Conservation (phyloP, 2,329 filamentous ascomycete species). For the Scleromitrula shiraiana region DNA sequence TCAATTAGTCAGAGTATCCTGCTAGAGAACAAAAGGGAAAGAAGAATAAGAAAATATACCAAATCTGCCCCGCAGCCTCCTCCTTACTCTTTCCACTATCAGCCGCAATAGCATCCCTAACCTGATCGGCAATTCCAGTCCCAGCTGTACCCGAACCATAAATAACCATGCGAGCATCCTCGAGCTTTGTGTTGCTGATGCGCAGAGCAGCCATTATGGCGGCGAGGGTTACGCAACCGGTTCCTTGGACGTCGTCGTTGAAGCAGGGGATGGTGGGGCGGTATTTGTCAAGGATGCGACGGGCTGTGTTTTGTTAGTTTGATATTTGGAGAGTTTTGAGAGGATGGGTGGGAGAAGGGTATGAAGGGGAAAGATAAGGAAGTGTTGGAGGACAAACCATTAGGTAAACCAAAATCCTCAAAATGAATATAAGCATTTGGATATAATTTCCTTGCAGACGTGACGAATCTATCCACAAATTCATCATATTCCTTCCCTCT, state of each 20-base stretch:
- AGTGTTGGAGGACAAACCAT: conserved; percentile 39
- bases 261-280: conserved; percentile 70
- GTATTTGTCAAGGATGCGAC: conserved; percentile 69
- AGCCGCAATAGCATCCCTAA: conserved; percentile 68
- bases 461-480: conserved; percentile 69
- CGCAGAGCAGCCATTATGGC: conserved; percentile 71
- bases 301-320: conserved; percentile 30
- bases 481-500: conserved; percentile 66
- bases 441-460: conserved; percentile 58
- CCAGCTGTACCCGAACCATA: conserved; percentile 79
- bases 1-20: not conserved
- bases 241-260: conserved; percentile 88
- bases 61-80: conserved; percentile 76
- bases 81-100: conserved; percentile 58
- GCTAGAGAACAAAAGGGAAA: not conserved
- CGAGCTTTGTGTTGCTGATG: conserved; percentile 56
- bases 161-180: conserved; percentile 62
- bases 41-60: conserved; percentile 40
- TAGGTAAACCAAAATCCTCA: conserved; percentile 75
- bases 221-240: conserved; percentile 78
- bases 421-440: conserved; percentile 82
- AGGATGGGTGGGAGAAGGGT: too few relatives aligned
- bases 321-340: not conserved
- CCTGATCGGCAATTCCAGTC: conserved; percentile 78
- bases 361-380: too few relatives aligned